Evolutionary conservation across 2,329 filamentous ascomycete species (phyloP), one percentile per base, ranked within the genome.

Genomic region (Talaromyces verruculosus): DNA sequence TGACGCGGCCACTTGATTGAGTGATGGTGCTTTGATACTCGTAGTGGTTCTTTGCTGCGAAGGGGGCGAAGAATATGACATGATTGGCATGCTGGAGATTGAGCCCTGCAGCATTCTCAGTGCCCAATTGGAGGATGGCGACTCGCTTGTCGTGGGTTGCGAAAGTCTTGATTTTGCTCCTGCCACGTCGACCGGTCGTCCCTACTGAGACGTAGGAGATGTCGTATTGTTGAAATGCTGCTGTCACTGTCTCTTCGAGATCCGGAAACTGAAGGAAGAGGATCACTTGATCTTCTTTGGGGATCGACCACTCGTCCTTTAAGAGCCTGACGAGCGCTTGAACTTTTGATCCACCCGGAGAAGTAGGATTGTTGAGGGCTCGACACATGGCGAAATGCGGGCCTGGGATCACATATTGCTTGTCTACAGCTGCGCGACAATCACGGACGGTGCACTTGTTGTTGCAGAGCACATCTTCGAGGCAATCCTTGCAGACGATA

Each of bases 71-170:
- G 72, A 91, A 90, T 37, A 91, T 82, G 41, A 90, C 78, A 65
- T 90, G 87, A 67, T 89, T 89, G 0, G 87, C 87, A 45, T 82
- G 83, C 57, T 87, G 85, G 1, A 91, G 75, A 68, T 91, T 90
- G 10, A 84, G 75, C 61, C 88, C 88, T 37, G 88, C 83, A 2
- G 88, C 85, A 63, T 84, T 84, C 39, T 85, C 84, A 68, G 82
- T 82, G 1, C 81, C 82, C 2, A 87, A 77, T 65, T 86, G 84
- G 35, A 91, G 76, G 17, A 90, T 77, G 4, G 90, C 76, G 0
- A 87, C 84, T 61, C 82, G 84, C 35, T 73, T 70, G 11, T 74
- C 70, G 15, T 64, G 37, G 57, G 83, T 79, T 33, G 47, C 51
- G 64, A 86, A 81, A 0, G 71, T 60, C 2, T 74, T 71, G 10